phyloP scores from a whole-genome alignment of 139 green algal species.

The Closterium sp. region DNA sequence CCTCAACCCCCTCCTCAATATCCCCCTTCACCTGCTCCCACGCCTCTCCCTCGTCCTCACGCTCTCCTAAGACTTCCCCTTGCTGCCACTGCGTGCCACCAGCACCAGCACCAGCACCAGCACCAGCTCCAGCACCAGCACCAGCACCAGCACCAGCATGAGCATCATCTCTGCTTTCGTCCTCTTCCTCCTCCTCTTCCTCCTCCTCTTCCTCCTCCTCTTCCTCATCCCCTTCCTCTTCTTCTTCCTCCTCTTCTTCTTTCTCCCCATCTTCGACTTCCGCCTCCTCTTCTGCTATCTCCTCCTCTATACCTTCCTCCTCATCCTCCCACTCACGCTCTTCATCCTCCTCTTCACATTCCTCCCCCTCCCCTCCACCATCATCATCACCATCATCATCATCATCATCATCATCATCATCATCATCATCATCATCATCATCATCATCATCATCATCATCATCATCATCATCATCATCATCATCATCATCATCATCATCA shows the following conservation, averaged over 20 bases:
- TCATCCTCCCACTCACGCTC: neutral
- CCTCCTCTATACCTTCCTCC: neutral
- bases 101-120: neutral
- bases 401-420: neutral
- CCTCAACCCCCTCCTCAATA: neutral
- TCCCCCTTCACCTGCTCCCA: neutral
- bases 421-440: neutral
- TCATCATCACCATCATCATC: no score
- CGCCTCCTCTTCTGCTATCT: neutral
- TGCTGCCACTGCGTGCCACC: neutral
- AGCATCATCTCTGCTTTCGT: neutral
- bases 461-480: neutral
- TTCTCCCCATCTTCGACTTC: neutral
- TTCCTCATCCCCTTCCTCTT: neutral
- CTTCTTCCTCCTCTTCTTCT: conserved; percentile 7
- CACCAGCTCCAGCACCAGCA: neutral
- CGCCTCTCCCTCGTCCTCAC: neutral
- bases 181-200: neutral
- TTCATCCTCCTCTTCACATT: neutral
- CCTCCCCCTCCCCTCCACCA: neutral
- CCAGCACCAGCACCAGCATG: neutral
- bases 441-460: neutral
- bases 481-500: no score
- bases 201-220: neutral
- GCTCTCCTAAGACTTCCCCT: neutral